These are phyloP conservation scores for Yamadazyma paraphyllophila DNA, from an alignment of 805 yeast species.

Conservation along the genomic window DNA sequence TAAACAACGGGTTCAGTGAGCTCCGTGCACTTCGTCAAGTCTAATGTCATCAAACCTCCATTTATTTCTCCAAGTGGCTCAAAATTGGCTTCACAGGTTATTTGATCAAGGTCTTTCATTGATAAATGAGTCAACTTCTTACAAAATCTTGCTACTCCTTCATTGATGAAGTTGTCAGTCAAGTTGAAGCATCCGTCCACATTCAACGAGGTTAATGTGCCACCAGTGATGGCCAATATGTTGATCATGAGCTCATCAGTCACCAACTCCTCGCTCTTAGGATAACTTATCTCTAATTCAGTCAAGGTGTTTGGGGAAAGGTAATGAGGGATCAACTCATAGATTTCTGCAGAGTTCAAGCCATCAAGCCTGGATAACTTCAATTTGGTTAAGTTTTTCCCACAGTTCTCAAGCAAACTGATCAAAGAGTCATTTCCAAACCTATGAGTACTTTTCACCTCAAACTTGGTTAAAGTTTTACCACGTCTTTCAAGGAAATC, in stretches of 20 bases:
- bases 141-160: conserved; percentile 61
- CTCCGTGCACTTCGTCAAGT: conserved; percentile 62
- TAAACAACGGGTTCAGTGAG: conserved; percentile 62
- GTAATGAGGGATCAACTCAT: conserved; percentile 64
- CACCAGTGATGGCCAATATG: conserved; percentile 61
- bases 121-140: conserved; percentile 57
- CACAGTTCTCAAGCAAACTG: conserved; percentile 59
- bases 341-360: conserved; percentile 52
- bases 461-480: conserved; percentile 53
- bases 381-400: conserved; percentile 50
- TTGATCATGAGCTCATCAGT: conserved; percentile 66
- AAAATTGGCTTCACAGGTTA: conserved; percentile 60
- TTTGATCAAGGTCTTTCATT: conserved; percentile 54
- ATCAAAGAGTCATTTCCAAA: conserved; percentile 66
- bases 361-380: conserved; percentile 73
- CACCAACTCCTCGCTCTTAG: conserved; percentile 61
- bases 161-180: conserved; percentile 59
- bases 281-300: conserved; percentile 65
- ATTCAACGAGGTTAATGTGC: conserved; percentile 51
- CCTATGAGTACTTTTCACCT: conserved; percentile 79
- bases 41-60: conserved; percentile 59
- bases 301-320: conserved; percentile 45
- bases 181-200: conserved; percentile 74
- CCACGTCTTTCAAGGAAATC: conserved; percentile 63
- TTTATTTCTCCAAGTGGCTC: conserved; percentile 36